Evolutionary conservation across 495 filamentous ascomycete genomes (phyloP), one percentile per base, ranked within the genome.

Genomic region (Aspergillus diversus): DNA sequence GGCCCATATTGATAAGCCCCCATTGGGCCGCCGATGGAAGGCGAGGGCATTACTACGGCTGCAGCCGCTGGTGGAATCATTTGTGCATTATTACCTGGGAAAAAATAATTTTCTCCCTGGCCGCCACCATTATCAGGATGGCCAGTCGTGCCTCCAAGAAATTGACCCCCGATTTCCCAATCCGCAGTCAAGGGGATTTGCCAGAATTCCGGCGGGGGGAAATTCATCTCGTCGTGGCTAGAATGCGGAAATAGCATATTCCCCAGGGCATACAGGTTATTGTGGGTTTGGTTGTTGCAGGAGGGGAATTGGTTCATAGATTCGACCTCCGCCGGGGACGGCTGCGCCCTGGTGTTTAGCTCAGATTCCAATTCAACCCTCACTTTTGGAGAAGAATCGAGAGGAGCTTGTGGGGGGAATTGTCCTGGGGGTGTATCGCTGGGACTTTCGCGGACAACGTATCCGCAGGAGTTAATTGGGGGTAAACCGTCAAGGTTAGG

Each of bases 401-500:
- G 27, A 2, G 31, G 7, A 6, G 16, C 31, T 31, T 17, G 49
- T 33, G 34, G 27, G 34, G n/a, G 9, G 33, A 21, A 17, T 42
- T 17, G n/a, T 54, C 21, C 61, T 17, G 51, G 33, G 33, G 55
- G 39, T 46, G 56, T 60, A 37, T 46, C 47, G 50, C 33, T 47
- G 49, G 64, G 71, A 59, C 73, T 73, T n/a, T 76, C 60, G 7
- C 72, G 75, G 9, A 80, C 72, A 49, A 80, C 71, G 59, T 80
- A 80, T 35, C 77, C 77, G 1, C 65, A 69, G 7, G 75, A 80
- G 60, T 80, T 77, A 64, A 80, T 63, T 0, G 67, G 73, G 6
- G 76, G 76, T 0, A 80, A 59, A 15, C 76, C 77, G 49, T 76
- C 76, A 7, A 78, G 63, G 35, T 77, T 67, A 5, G 77, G 75